Evolutionary conservation across 305 asterid genomes (phyloP).

Genomic region (Fraxinus latifolia): DNA sequence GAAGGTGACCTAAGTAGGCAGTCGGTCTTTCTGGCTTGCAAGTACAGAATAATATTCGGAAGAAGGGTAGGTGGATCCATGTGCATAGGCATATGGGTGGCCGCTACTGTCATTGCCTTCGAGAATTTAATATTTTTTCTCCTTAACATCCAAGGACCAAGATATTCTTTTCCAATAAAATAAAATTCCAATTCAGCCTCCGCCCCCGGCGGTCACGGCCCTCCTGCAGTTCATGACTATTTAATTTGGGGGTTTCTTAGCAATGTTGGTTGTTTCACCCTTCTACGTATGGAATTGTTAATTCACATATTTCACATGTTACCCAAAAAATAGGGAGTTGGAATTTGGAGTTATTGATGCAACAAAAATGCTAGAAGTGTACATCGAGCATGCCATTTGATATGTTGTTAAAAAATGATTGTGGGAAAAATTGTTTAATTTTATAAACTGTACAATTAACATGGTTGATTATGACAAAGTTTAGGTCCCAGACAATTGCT

Average conservation of each 20-base stretch:
- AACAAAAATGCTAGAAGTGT: too few relatives aligned
- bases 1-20: neutral
- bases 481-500: neutral
- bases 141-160: neutral
- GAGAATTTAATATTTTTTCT: neutral
- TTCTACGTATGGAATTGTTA: neutral
- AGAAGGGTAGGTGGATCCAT: neutral
- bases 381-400: too few relatives aligned
- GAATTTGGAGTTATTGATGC: neutral
- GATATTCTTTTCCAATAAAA: neutral
- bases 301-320: neutral
- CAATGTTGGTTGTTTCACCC: neutral
- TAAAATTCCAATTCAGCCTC: neutral
- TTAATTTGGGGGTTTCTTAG: neutral
- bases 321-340: neutral
- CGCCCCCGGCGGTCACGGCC: neutral
- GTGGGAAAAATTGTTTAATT: too few relatives aligned
- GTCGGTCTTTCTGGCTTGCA: neutral
- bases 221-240: neutral
- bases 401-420: too few relatives aligned
- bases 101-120: neutral
- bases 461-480: neutral
- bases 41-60: neutral
- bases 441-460: too few relatives aligned
- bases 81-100: neutral